Percentiles rank a stretch among this genome's conserved stretches.
phyloP scores from a whole-genome alignment of 1,284 basidiomycete genomes.

The Rhodotorula glutinis region DNA sequence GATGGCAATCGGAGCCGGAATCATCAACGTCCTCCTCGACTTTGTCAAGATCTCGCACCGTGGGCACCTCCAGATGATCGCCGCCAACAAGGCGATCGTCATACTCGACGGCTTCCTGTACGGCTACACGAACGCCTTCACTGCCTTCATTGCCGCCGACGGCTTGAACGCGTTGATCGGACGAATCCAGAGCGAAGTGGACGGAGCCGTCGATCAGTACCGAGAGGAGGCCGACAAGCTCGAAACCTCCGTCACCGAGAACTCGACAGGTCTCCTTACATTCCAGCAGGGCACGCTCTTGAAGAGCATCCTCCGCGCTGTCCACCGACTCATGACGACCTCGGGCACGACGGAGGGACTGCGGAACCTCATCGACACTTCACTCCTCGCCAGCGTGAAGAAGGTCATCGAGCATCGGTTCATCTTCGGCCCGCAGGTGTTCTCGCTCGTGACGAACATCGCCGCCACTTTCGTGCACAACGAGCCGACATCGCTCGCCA shows the following conservation, averaged over 20 bases:
- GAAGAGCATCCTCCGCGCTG: conserved; percentile 86
- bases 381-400: conserved; percentile 80
- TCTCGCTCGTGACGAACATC: conserved; percentile 87
- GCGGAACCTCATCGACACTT: conserved; percentile 88
- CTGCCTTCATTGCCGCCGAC: conserved; percentile 76
- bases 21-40: conserved; percentile 84
- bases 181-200: conserved; percentile 77
- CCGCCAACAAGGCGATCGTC: conserved; percentile 74
- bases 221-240: conserved; percentile 51
- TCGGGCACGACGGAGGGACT: conserved; percentile 91
- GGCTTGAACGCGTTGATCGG: conserved; percentile 83
- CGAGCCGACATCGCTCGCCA: conserved; percentile 88
- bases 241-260: conserved; percentile 45
- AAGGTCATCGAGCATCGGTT: conserved; percentile 77
- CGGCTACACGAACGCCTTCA: conserved; percentile 80
- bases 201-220: conserved; percentile 62
- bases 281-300: conserved; percentile 57
- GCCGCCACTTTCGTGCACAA: conserved; percentile 99
- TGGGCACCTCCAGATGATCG: conserved; percentile 58
- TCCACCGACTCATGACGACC: conserved; percentile 94
- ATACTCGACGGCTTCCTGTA: conserved; percentile 91
- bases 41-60: conserved; percentile 73
- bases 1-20: conserved; percentile 95
- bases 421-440: conserved; percentile 81
- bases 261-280: conserved; percentile 36